Evolutionary conservation across 768 basidiomycete genomes (phyloP).

Genomic region (Pisolithus marmoratus): DNA sequence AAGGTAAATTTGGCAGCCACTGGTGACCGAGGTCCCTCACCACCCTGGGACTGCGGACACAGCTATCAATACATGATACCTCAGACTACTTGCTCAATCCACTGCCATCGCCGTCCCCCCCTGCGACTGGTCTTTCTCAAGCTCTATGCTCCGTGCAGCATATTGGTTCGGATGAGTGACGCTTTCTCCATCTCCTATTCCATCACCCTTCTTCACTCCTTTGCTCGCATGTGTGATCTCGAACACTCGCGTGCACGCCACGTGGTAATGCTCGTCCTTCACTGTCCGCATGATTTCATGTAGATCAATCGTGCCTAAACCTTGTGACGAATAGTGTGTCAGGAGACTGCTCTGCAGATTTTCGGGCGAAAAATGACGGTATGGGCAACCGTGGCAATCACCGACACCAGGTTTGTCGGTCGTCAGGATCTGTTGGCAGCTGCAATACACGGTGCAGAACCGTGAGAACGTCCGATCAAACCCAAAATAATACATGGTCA

Average conservation of each 20-base stretch:
- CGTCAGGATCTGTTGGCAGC: conserved; percentile 86
- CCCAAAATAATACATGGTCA: conserved; percentile 6
- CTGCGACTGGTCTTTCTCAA: conserved; percentile 40
- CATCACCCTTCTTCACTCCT: conserved; percentile 85
- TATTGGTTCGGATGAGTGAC: conserved; percentile 95
- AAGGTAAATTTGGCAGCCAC: conserved; percentile 1
- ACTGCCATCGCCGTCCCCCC: conserved; percentile 42
- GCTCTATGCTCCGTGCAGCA: conserved; percentile 65
- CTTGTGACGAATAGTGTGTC: conserved; percentile 57
- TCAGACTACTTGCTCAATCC: conserved; percentile 13
- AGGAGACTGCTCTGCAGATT: conserved; percentile 77
- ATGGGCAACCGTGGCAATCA: conserved; percentile 87
- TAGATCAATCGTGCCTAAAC: conserved; percentile 63
- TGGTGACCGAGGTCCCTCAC: conserved; percentile 10
- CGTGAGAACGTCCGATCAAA: neutral
- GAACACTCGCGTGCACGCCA: conserved; percentile 95
- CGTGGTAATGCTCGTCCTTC: conserved; percentile 80
- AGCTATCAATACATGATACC: neutral
- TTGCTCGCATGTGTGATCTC: conserved; percentile 77
- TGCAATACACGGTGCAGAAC: conserved; percentile 23
- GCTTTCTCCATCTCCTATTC: conserved; percentile 77
- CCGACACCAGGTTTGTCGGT: conserved; percentile 57
- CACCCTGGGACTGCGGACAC: conserved; percentile 8
- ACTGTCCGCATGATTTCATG: conserved; percentile 79
- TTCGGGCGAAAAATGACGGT: conserved; percentile 79